phyloP scores from a whole-genome alignment of 768 basidiomycete species.

The Cantharellus cinnabarinus region DNA sequence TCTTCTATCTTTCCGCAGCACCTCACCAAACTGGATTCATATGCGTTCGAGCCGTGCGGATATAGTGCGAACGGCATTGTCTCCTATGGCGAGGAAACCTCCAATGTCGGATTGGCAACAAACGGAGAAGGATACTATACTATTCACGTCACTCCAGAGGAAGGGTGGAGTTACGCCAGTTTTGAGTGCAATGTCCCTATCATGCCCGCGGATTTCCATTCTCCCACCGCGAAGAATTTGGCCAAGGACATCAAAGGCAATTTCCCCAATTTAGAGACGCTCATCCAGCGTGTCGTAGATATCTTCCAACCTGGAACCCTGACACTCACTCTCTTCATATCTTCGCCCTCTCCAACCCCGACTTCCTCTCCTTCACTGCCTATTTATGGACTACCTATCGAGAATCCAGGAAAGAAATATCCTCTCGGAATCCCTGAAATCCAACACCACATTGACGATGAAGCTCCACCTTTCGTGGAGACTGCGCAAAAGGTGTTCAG shows the following conservation, averaged over 20 bases:
- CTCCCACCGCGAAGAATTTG: constrained; percentile 3
- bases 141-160: constrained; percentile 95
- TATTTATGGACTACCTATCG: no score
- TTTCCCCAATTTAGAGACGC: constrained; percentile 57
- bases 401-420: neutral
- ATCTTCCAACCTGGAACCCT: constrained; percentile 85
- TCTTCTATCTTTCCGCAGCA: constrained; percentile 58
- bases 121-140: constrained; percentile 85
- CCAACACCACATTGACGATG: constrained; percentile 23
- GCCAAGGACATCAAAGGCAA: constrained; percentile 6
- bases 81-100: constrained; percentile 11
- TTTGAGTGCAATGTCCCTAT: constrained; percentile 93
- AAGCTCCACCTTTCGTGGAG: constrained; percentile 30
- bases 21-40: constrained; percentile 74
- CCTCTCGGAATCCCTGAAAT: constrained; percentile 18
- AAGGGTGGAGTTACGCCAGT: constrained; percentile 94
- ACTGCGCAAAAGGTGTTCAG: constrained; percentile 56
- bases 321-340: constrained; percentile 79
- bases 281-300: constrained; percentile 70
- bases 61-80: constrained; percentile 84
- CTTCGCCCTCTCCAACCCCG: neutral
- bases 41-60: constrained; percentile 86
- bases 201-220: constrained; percentile 17
- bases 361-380: neutral
- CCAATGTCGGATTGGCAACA: neutral